Conservation (phyloP, 768 basidiomycete genomes). For the Tricholomella constricta region DNA sequence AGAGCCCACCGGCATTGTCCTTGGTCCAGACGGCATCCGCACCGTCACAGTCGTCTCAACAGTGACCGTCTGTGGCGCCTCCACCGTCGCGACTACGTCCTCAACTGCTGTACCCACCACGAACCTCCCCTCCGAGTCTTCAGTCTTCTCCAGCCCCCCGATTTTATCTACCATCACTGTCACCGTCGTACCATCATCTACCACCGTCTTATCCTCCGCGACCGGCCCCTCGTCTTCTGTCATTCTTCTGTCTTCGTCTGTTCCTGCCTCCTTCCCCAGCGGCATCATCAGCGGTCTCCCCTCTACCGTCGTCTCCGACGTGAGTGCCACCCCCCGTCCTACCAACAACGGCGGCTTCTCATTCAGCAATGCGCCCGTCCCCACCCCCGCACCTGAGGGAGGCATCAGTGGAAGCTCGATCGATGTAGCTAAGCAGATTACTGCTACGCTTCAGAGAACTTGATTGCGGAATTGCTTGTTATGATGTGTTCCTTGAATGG, state of each 20-base stretch:
- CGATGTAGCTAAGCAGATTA: slow-evolving; percentile 18
- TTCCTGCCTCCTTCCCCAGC: background rate
- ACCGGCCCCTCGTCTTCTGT: slow-evolving; percentile 2
- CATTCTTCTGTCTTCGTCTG: slow-evolving; percentile 5
- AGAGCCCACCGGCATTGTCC: slow-evolving; percentile 20
- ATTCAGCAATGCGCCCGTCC: slow-evolving; percentile 9
- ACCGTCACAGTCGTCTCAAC: slow-evolving; percentile 38
- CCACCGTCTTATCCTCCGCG: background rate
- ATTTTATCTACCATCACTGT: background rate
- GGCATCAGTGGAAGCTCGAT: slow-evolving; percentile 11
- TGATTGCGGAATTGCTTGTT: background rate
- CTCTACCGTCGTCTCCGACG: slow-evolving; percentile 4
- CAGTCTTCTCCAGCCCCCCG: slow-evolving; percentile 1
- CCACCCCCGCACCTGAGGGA: slow-evolving; percentile 11
- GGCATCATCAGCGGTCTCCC: slow-evolving; percentile 8
- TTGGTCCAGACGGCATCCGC: slow-evolving; percentile 34
- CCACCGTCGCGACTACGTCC: background rate
- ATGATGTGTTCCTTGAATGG: slow-evolving; percentile 1
- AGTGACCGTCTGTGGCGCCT: slow-evolving; percentile 26
- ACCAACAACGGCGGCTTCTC: slow-evolving; percentile 6
- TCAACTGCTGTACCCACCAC: slow-evolving; percentile 13
- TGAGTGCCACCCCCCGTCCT: background rate
- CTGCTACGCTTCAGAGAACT: slow-evolving; percentile 13
- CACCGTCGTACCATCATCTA: background rate
- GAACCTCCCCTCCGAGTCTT: background rate